phyloP scores from a whole-genome alignment of 768 basidiomycete species.

The Calocera cornea region DNA sequence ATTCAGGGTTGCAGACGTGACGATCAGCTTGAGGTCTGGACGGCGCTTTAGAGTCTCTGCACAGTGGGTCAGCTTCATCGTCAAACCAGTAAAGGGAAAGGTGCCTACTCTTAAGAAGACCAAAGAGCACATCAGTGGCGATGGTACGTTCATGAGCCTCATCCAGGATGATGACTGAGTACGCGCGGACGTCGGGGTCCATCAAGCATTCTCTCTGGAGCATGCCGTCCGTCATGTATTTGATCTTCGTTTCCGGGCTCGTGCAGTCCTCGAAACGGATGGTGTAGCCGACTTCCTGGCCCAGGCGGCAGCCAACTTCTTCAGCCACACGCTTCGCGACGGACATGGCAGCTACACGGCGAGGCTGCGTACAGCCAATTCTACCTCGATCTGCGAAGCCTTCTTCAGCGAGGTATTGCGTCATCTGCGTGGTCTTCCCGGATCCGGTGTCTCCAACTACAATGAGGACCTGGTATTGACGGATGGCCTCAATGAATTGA shows the following conservation, averaged over 20 bases:
- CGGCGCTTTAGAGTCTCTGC: conserved; percentile 88
- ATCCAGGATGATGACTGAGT: conserved; percentile 95
- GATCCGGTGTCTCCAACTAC: conserved; percentile 98
- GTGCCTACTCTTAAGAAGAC: conserved; percentile 68
- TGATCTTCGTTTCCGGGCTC: conserved; percentile 95
- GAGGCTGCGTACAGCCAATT: conserved; percentile 95
- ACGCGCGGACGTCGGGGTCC: conserved; percentile 83
- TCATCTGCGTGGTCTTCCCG: conserved; percentile 99
- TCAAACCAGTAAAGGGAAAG: conserved; percentile 22
- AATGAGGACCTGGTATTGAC: conserved; percentile 92
- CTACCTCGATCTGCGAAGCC: conserved; percentile 82
- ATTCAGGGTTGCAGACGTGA: conserved; percentile 96
- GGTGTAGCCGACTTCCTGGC: conserved; percentile 95
- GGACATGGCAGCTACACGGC: conserved; percentile 98
- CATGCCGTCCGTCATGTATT: conserved; percentile 99
- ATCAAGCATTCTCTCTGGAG: conserved; percentile 91
- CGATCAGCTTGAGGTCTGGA: conserved; percentile 92
- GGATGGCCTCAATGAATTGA: conserved; percentile 75
- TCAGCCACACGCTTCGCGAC: conserved; percentile 97
- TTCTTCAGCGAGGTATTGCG: conserved; percentile 90
- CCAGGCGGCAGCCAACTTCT: conserved; percentile 93
- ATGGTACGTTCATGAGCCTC: conserved; percentile 98
- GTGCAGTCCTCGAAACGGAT: conserved; percentile 99
- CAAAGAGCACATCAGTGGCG: conserved; percentile 95
- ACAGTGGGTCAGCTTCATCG: conserved; percentile 18